These are phyloP conservation scores for Hypoxylon sp. DNA, from an alignment of 2,329 filamentous ascomycete genomes.

Conservation along the genomic window DNA sequence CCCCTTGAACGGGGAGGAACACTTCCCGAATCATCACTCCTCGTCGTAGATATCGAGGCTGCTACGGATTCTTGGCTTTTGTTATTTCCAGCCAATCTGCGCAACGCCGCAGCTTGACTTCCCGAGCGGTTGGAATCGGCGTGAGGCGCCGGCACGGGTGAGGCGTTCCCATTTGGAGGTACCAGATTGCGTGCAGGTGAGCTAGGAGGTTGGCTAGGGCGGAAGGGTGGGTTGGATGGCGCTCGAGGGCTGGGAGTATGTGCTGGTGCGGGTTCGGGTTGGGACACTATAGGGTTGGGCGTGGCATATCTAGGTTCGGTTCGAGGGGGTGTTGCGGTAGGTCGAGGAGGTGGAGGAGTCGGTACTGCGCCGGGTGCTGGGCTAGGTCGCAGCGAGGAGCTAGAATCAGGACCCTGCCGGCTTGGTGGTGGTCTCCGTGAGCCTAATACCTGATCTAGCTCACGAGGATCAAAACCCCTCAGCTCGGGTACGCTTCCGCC, in stretches of 20 bases:
- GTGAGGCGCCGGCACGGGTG: slow-evolving; percentile 56
- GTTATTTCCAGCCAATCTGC: slow-evolving; percentile 59
- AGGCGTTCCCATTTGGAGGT: slow-evolving; percentile 53
- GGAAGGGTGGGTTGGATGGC: slow-evolving; percentile 35
- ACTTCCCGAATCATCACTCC: slow-evolving; percentile 61
- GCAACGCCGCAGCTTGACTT: slow-evolving; percentile 52
- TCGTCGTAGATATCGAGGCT: slow-evolving; percentile 54
- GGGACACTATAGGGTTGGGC: slow-evolving; percentile 31
- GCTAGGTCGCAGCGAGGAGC: slow-evolving; percentile 40
- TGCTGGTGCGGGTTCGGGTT: slow-evolving; percentile 19
- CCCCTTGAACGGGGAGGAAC: slow-evolving; percentile 63
- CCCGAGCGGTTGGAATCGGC: slow-evolving; percentile 57
- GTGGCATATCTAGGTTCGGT: slow-evolving; percentile 35
- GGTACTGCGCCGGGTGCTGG: slow-evolving; percentile 16
- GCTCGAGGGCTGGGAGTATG: slow-evolving; percentile 24
- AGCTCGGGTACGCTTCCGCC: slow-evolving; percentile 82
- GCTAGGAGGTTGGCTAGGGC: slow-evolving; percentile 32
- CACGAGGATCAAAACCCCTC: slow-evolving; percentile 80
- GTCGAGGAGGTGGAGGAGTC: slow-evolving; percentile 30
- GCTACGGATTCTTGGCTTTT: slow-evolving; percentile 66
- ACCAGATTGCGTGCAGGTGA: slow-evolving; percentile 46
- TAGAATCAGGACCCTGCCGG: slow-evolving; percentile 39
- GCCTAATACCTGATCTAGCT: slow-evolving; percentile 78
- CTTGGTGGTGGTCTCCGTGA: slow-evolving; percentile 54
- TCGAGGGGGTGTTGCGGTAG: slow-evolving; percentile 30